A percentile compares a stretch with the other conserved stretches of the same genome.
Evolutionary conservation across 306 rosid genomes (phyloP).

Genomic region (Dalbergia cochinchinensis): DNA sequence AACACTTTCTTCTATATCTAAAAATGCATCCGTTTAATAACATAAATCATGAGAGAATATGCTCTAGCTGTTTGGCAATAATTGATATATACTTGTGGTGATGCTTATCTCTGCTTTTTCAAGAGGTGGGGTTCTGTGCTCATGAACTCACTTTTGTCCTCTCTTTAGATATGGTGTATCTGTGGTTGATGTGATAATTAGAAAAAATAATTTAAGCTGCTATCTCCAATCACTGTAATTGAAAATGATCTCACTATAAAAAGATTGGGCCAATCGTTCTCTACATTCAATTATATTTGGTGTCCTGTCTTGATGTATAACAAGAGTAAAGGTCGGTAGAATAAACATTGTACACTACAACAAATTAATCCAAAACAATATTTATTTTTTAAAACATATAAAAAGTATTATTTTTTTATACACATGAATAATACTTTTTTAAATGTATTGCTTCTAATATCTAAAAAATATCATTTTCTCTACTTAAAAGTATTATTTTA

Average conservation of each 20-base stretch:
- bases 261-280: not conserved
- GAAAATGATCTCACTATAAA: not conserved
- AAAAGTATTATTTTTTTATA: no score
- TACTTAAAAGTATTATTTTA: no score
- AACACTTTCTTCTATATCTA: no score
- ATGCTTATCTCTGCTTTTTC: not conserved
- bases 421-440: no score
- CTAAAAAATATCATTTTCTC: no score
- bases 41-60: no score
- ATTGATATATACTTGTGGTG: not conserved
- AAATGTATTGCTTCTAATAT: no score
- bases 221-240: not conserved
- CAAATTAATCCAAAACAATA: no score
- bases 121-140: not conserved
- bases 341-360: no score
- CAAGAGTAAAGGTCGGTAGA: not conserved
- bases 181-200: slow-evolving; percentile 21
- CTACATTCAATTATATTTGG: not conserved
- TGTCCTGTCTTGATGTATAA: not conserved
- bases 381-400: no score
- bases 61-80: no score
- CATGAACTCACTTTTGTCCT: not conserved
- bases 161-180: not conserved
- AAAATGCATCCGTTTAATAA: not conserved
- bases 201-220: slow-evolving; percentile 20